Percentiles rank a stretch among this genome's conserved stretches.
Evolutionary conservation across 1,284 basidiomycete species (phyloP).

Genomic region (Ceratobasidium sp.): DNA sequence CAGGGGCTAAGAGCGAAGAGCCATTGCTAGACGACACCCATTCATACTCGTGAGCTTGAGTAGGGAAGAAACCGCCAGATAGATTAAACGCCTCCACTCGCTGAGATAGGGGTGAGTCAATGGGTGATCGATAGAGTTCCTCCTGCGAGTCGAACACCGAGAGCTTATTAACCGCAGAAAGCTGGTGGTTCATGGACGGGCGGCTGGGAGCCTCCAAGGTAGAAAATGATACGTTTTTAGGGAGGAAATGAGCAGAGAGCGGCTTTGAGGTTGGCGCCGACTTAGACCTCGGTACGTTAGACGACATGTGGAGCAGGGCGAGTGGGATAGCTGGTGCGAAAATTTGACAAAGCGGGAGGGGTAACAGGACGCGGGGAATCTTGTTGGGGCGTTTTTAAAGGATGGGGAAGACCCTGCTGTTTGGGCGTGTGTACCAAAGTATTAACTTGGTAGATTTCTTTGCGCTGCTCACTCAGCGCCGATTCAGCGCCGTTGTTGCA

Average conservation of each 20-base stretch:
- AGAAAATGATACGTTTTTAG: conserved; percentile 37
- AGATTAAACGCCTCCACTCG: conserved; percentile 37
- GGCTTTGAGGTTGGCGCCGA: conserved; percentile 37
- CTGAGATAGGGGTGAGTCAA: conserved; percentile 28
- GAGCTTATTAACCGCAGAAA: background rate
- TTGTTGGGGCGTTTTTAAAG: conserved; percentile 40
- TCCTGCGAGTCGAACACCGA: background rate
- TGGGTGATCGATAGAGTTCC: conserved; percentile 35
- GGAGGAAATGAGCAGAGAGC: conserved; percentile 35
- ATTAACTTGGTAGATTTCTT: background rate
- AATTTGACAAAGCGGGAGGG: background rate
- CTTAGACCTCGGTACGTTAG: conserved; percentile 22
- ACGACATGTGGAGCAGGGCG: background rate
- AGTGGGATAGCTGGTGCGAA: background rate
- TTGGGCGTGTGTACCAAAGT: background rate
- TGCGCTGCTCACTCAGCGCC: background rate
- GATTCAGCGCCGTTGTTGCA: background rate
- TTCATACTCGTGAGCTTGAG: conserved; percentile 33
- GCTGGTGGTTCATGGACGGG: background rate
- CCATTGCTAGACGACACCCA: conserved; percentile 19
- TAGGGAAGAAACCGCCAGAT: conserved; percentile 36
- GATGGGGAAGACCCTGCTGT: conserved; percentile 18
- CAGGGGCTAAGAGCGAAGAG: background rate
- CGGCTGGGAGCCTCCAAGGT: conserved; percentile 23
- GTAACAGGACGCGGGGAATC: background rate